phyloP scores from a whole-genome alignment of 1,284 basidiomycete genomes.

The Cryptococcus depauperatus region DNA sequence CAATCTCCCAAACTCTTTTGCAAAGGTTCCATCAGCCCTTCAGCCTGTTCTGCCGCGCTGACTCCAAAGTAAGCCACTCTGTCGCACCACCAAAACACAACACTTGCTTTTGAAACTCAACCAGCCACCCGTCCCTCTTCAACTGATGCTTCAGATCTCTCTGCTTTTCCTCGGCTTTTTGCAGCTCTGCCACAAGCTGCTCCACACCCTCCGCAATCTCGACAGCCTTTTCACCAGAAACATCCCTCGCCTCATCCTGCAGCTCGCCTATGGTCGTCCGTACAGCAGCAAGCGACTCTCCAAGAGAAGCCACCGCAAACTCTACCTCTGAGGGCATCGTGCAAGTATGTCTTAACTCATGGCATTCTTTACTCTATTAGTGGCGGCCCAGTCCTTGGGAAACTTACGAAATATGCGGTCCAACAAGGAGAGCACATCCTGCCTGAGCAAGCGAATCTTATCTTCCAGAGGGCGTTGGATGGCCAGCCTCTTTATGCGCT shows the following conservation, averaged over 20 bases:
- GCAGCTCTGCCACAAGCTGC: constrained; percentile 57
- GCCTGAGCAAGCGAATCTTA: constrained; percentile 14
- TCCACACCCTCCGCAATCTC: constrained; percentile 13
- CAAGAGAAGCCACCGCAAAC: constrained; percentile 15
- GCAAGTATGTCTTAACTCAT: constrained; percentile 34
- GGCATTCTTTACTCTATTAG: constrained; percentile 17
- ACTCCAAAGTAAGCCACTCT: not conserved
- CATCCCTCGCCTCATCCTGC: not conserved
- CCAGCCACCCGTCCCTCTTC: constrained; percentile 91
- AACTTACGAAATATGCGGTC: constrained; percentile 28
- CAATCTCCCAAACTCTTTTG: constrained; percentile 54
- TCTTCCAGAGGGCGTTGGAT: too few relatives aligned
- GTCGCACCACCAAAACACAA: not conserved
- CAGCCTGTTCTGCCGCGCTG: constrained; percentile 62
- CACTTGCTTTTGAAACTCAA: constrained; percentile 77
- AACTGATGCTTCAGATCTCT: constrained; percentile 77
- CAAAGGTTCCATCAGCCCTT: constrained; percentile 91
- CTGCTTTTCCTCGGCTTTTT: constrained; percentile 66
- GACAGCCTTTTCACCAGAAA: not conserved
- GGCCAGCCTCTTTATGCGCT: too few relatives aligned
- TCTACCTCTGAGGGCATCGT: constrained; percentile 48
- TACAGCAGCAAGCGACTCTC: constrained; percentile 10
- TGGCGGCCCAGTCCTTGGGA: not conserved
- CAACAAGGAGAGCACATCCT: constrained; percentile 20
- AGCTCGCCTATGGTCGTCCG: constrained; percentile 10